A percentile compares a stretch with the other conserved stretches of the same genome.
phyloP scores from a whole-genome alignment of 2,329 filamentous ascomycete species.

The Dothidotthia symphoricarpi region DNA sequence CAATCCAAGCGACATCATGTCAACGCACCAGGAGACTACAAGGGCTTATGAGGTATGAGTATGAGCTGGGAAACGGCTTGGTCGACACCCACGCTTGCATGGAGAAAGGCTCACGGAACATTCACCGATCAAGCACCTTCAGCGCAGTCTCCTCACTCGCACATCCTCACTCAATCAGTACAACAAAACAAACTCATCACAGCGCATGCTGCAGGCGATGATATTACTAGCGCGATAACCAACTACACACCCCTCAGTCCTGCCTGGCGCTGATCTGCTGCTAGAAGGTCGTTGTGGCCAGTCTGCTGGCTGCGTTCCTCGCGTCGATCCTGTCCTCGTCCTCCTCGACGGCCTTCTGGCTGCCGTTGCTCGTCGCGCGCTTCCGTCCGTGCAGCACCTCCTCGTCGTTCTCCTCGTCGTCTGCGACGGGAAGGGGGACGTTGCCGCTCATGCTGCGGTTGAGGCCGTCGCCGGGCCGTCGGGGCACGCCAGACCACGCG shows the following conservation, averaged over 20 bases:
- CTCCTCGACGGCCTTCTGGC: constrained; percentile 67
- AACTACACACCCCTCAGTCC: constrained; percentile 3
- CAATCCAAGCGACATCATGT: no score
- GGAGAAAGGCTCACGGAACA: no score
- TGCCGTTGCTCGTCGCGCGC: constrained; percentile 51
- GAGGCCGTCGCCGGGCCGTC: constrained; percentile 70
- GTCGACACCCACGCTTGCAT: no score
- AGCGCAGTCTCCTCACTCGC: constrained; percentile 1
- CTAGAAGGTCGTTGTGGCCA: constrained; percentile 92
- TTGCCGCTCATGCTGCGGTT: constrained; percentile 74
- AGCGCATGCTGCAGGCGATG: constrained; percentile 3
- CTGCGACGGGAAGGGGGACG: constrained; percentile 57
- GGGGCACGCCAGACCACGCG: constrained; percentile 91
- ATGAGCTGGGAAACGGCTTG: no score
- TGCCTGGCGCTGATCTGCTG: constrained; percentile 9
- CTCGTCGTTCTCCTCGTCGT: constrained; percentile 59
- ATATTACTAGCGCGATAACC: constrained; percentile 1
- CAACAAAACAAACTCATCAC: no score
- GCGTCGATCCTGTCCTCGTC: constrained; percentile 95
- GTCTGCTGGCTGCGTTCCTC: constrained; percentile 86
- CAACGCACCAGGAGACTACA: no score
- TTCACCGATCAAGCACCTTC: no score
- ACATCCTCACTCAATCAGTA: no score
- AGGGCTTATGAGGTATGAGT: no score
- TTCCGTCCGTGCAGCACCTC: constrained; percentile 51